A percentile compares a stretch with the other conserved stretches of the same genome.
phyloP scores from a whole-genome alignment of 306 rosid genomes.

The Prunus dulcis region DNA sequence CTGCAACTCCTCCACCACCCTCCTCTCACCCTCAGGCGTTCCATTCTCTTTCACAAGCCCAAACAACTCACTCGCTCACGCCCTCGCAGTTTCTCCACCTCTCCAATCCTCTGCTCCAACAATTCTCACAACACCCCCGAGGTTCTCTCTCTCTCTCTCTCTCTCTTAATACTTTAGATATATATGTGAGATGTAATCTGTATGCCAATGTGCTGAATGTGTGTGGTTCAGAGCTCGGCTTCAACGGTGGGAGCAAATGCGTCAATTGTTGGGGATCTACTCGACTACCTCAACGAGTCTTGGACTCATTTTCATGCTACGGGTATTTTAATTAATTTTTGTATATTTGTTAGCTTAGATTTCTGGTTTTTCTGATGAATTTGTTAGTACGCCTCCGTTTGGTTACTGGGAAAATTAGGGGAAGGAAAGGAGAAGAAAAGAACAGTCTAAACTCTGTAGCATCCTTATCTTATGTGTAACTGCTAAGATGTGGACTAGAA shows the following conservation, averaged over 20 bases:
- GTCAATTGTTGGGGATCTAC: constrained; percentile 68
- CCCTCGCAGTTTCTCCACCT: constrained; percentile 30
- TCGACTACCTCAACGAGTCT: constrained; percentile 82
- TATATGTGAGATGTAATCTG: background rate
- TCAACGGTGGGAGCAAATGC: constrained; percentile 31
- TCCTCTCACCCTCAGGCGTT: constrained; percentile 30
- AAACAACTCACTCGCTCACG: constrained; percentile 9
- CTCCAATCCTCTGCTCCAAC: constrained; percentile 46
- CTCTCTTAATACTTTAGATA: background rate
- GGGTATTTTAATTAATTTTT: constrained; percentile 33
- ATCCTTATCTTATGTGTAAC: background rate
- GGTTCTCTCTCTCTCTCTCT: constrained; percentile 26
- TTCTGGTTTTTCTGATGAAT: background rate
- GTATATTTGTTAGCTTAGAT: background rate
- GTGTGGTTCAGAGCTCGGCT: constrained; percentile 38
- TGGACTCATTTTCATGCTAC: constrained; percentile 99
- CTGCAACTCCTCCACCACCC: constrained; percentile 32
- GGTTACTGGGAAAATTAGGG: background rate
- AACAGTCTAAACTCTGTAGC: background rate
- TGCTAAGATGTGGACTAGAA: background rate
- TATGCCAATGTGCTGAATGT: background rate
- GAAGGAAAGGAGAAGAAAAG: background rate
- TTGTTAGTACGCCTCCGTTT: background rate
- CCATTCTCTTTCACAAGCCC: constrained; percentile 22
- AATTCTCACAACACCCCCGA: constrained; percentile 31